Percentiles rank a stretch among this genome's conserved stretches.
Evolutionary conservation across 1,284 basidiomycete species (phyloP).

Genomic region (Thecaphora thlaspeos): DNA sequence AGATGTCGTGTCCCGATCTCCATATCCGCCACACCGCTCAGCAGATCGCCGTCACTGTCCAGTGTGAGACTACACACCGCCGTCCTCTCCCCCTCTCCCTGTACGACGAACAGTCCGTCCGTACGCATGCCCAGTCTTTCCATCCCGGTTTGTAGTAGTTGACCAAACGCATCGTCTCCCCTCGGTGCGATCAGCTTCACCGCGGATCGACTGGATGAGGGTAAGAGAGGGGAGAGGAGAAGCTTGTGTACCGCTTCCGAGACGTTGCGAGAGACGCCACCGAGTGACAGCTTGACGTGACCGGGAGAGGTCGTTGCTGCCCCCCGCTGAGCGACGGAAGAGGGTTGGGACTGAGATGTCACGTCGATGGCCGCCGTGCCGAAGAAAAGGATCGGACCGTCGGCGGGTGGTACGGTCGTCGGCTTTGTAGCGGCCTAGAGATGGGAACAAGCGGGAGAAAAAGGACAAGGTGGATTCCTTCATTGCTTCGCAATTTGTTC

Average conservation of each 20-base stretch:
- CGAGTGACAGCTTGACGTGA: slow-evolving; percentile 70
- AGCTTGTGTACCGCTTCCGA: slow-evolving; percentile 80
- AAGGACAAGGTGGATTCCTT: too few species aligned
- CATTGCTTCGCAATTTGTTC: too few species aligned
- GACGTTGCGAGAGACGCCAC: slow-evolving; percentile 91
- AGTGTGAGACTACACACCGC: slow-evolving; percentile 84
- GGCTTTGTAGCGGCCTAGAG: not conserved
- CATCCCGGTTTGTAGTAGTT: slow-evolving; percentile 66
- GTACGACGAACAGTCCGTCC: slow-evolving; percentile 69
- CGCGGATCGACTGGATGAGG: slow-evolving; percentile 13
- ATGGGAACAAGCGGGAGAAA: not conserved
- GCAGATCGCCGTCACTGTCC: slow-evolving; percentile 70
- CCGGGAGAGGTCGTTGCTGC: slow-evolving; percentile 75
- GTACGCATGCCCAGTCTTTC: slow-evolving; percentile 70
- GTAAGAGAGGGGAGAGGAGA: slow-evolving; percentile 54
- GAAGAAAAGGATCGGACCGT: slow-evolving; percentile 27
- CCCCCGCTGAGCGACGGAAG: slow-evolving; percentile 2
- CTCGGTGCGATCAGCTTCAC: slow-evolving; percentile 60
- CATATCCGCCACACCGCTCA: slow-evolving; percentile 90
- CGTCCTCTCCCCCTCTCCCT: slow-evolving; percentile 61
- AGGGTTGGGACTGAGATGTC: slow-evolving; percentile 39
- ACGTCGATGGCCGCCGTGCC: slow-evolving; percentile 53
- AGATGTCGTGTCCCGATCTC: slow-evolving; percentile 38
- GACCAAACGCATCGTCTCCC: slow-evolving; percentile 51
- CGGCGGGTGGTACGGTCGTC: too few species aligned